These are phyloP conservation scores for Fusarium proliferatum DNA, from an alignment of 2,329 filamentous ascomycete species.

Conservation along the genomic window DNA sequence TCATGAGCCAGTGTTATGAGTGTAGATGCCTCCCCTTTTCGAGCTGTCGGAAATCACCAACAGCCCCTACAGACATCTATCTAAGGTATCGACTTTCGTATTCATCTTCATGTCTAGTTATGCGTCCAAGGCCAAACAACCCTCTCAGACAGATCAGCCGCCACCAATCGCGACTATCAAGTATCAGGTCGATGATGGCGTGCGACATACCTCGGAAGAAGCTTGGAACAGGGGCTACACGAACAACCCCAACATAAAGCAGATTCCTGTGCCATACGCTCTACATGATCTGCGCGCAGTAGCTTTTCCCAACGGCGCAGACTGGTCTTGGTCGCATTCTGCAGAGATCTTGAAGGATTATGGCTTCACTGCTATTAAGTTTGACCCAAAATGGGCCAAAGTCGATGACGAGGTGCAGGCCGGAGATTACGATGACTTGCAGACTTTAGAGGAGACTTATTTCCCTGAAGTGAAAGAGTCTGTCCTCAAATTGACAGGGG, in stretches of 20 bases:
- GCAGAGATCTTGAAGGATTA: neutral
- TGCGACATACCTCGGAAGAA: neutral
- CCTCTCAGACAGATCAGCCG: neutral
- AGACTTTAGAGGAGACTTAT: neutral
- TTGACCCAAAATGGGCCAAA: neutral
- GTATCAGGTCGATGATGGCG: neutral
- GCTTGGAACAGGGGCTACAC: constrained; percentile 3
- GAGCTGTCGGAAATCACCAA: neutral
- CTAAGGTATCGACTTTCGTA: neutral
- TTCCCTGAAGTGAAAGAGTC: neutral
- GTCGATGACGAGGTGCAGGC: neutral
- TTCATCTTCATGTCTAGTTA: neutral
- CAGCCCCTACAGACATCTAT: neutral
- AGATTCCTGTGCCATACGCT: neutral
- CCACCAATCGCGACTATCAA: neutral
- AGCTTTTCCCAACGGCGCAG: neutral
- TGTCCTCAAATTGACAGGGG: neutral
- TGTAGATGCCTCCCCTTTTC: neutral
- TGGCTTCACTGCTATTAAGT: neutral
- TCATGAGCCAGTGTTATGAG: neutral
- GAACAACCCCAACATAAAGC: neutral
- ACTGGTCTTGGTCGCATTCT: neutral
- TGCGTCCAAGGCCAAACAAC: neutral
- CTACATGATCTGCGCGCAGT: neutral
- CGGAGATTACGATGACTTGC: neutral